Evolutionary conservation across 768 basidiomycete species (phyloP).

Genomic region (Leccinum fibrillosum): DNA sequence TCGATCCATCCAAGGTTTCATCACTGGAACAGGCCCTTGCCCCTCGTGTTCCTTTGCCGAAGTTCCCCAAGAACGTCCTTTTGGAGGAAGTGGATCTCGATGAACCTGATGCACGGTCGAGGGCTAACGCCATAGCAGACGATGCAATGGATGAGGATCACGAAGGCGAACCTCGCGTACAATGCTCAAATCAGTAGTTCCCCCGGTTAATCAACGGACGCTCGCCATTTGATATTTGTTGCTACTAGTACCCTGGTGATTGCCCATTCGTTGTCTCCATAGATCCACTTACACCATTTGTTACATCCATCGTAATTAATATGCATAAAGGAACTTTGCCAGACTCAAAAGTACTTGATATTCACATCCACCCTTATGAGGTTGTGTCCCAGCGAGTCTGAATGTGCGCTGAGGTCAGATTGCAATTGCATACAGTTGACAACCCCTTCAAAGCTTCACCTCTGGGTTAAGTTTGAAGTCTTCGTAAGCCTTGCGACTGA

Average conservation of each 20-base stretch:
- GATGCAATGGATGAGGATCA: conserved; percentile 93
- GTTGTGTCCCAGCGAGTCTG: conserved; percentile 29
- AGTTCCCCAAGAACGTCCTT: conserved; percentile 60
- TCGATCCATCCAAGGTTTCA: conserved; percentile 64
- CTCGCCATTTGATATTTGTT: conserved; percentile 19
- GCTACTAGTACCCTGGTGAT: conserved; percentile 20
- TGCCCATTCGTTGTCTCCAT: conserved; percentile 20
- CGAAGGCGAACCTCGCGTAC: conserved; percentile 85
- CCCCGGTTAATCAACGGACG: conserved; percentile 9
- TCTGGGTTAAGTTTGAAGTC: conserved; percentile 80
- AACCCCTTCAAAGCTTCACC: conserved; percentile 27
- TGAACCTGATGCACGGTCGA: conserved; percentile 63
- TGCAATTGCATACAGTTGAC: neutral
- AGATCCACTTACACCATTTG: conserved; percentile 28
- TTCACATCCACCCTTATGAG: conserved; percentile 4
- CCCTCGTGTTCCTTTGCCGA: conserved; percentile 63
- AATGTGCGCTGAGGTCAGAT: neutral
- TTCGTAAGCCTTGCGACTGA: conserved; percentile 74
- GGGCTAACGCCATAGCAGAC: conserved; percentile 49
- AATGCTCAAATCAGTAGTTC: conserved; percentile 86
- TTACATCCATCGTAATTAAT: conserved; percentile 32
- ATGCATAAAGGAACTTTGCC: conserved; percentile 14
- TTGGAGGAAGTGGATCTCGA: conserved; percentile 85
- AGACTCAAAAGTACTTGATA: neutral
- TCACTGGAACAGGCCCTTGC: conserved; percentile 85